Base-by-base conservation (phyloP, 306 rosid genomes). In the Carpinus viminea region DNA sequence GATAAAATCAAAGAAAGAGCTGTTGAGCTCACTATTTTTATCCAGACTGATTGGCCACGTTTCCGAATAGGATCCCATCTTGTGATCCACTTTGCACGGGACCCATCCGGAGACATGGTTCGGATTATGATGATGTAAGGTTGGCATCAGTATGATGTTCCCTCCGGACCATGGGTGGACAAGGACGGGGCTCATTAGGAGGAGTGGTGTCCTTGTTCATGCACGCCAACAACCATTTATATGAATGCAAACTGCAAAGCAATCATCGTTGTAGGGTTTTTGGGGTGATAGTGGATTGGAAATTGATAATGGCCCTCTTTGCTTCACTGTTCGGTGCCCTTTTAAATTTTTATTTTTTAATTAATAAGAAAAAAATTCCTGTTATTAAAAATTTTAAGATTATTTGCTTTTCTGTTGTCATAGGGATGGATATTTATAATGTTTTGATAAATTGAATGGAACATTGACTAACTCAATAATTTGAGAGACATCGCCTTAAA, bases 131-230 rank as follows among this genome's bases (percentile, higher is more conserved):
- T 88, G 85, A 87, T 83, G 88, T 69, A 87, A 86, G 86, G 20
- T 76, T 71, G 83, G 65, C 89, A 80, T 88, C 89, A 83, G 84
- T 87, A 72, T 86, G 91, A 87, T 83, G 89, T 72, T 53, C 55
- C 62, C 43, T 64, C 64, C 21, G n/a, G 56, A 73, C 12, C 69
- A 73, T 36, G 12, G 70, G 79, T 43, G 74, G 79, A 64, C 81
- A 82, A 71, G 79, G 26, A 24, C 2, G 34, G 65, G 74, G 69
- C 8, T n/a, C 75, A 45, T 9, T 71, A 68, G 81, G 81, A 73
- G 82, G 31, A 69, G 72, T 57, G 62, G 78, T 57, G 20, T 26
- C 69, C 72, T 68, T 74, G 70, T 75, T 80, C 76, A 69, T 77
- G 94, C 89, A 86, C 80, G 83, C 86, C 88, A 75, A n/a, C n/a